Percentiles rank a stretch among this genome's conserved stretches.
These are phyloP conservation scores for Candida sp. DNA, from an alignment of 1,139 yeast genomes.

Conservation along the genomic window DNA sequence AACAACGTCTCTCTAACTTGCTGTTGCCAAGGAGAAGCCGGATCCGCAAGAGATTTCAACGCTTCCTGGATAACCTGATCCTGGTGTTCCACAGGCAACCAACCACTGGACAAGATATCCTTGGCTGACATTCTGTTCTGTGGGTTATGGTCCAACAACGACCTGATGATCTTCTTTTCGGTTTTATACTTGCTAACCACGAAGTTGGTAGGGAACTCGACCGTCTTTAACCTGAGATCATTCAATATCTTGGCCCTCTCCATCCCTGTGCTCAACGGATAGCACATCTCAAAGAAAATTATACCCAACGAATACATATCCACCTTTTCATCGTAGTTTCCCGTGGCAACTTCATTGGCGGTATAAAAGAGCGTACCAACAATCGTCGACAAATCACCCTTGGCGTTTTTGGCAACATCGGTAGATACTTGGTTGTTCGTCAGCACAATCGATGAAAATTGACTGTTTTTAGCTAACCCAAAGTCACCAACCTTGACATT, in stretches of 20 bases:
- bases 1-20: slow-evolving; percentile 89
- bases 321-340: slow-evolving; percentile 86
- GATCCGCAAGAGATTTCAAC: slow-evolving; percentile 80
- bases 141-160: slow-evolving; percentile 81
- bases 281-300: slow-evolving; percentile 95
- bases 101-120: slow-evolving; percentile 75
- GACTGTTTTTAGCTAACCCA: slow-evolving; percentile 88
- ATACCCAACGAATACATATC: slow-evolving; percentile 96
- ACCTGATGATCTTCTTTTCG: slow-evolving; percentile 68
- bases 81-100: slow-evolving; percentile 87
- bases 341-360: slow-evolving; percentile 85
- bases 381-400: slow-evolving; percentile 76
- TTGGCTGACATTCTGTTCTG: slow-evolving; percentile 78
- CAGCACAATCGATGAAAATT: slow-evolving; percentile 45
- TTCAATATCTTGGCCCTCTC: slow-evolving; percentile 80
- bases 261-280: slow-evolving; percentile 85
- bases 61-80: slow-evolving; percentile 92
- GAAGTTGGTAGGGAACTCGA: slow-evolving; percentile 74
- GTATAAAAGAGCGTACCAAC: slow-evolving; percentile 95
- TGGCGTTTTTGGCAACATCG: slow-evolving; percentile 38
- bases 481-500: slow-evolving; percentile 97
- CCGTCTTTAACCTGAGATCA: slow-evolving; percentile 57
- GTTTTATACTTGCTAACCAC: slow-evolving; percentile 49
- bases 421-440: slow-evolving; percentile 44
- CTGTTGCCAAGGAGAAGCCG: slow-evolving; percentile 93